phyloP scores from a whole-genome alignment of 2,329 filamentous ascomycete genomes.

The Fusarium sp. region DNA sequence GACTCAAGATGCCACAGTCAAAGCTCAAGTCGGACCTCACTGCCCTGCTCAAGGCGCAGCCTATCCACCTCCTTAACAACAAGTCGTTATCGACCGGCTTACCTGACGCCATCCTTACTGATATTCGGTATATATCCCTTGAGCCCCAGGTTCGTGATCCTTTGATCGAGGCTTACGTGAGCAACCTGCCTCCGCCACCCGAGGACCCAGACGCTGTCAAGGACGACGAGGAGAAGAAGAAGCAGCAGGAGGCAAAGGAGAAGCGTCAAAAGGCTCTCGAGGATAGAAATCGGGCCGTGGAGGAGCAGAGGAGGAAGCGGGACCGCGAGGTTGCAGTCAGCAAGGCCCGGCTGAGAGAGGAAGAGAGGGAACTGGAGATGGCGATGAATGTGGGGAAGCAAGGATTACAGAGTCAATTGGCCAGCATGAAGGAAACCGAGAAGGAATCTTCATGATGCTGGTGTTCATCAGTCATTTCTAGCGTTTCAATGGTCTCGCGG shows the following conservation, averaged over 20 bases:
- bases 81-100: constrained; percentile 67
- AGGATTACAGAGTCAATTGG: constrained; percentile 72
- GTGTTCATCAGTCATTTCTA: constrained; percentile 23
- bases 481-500: background rate
- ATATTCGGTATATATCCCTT: constrained; percentile 78
- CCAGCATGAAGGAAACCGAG: constrained; percentile 43
- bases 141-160: constrained; percentile 70
- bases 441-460: constrained; percentile 33
- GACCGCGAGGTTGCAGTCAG: constrained; percentile 70
- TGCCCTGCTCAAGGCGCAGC: constrained; percentile 71
- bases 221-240: constrained; percentile 64
- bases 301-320: constrained; percentile 71
- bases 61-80: constrained; percentile 69
- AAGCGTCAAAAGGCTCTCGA: constrained; percentile 75
- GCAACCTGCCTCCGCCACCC: constrained; percentile 70
- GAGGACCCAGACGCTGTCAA: constrained; percentile 53
- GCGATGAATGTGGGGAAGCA: constrained; percentile 77
- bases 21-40: constrained; percentile 78
- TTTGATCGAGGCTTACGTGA: constrained; percentile 74
- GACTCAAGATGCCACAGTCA: constrained; percentile 73
- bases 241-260: constrained; percentile 62
- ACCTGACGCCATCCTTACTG: constrained; percentile 71
- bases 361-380: constrained; percentile 74
- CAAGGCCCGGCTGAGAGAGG: constrained; percentile 71
- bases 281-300: constrained; percentile 71